Conservation (phyloP, 768 basidiomycete species). For the Tremella yokohamensis region DNA sequence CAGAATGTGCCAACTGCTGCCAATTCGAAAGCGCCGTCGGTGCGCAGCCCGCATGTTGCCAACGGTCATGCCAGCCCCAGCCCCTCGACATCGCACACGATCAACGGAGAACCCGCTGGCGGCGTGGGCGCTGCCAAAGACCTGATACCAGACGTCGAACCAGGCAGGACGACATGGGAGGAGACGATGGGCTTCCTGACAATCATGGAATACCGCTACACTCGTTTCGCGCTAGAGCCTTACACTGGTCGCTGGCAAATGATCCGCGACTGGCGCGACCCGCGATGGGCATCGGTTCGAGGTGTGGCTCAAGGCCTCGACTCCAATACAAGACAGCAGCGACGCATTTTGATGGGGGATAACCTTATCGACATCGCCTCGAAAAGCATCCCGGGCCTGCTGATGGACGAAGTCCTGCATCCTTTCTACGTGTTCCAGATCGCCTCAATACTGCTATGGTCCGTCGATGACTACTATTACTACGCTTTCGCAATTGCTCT, state of each 20-base stretch:
- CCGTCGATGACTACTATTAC: slow-evolving; percentile 90
- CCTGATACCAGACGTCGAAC: slow-evolving; percentile 49
- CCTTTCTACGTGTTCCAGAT: slow-evolving; percentile 99
- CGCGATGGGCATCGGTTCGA: slow-evolving; percentile 62
- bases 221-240: slow-evolving; percentile 81
- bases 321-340: slow-evolving; percentile 60
- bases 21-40: slow-evolving; percentile 26
- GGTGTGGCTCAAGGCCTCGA: slow-evolving; percentile 66
- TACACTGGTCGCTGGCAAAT: slow-evolving; percentile 75
- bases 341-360: slow-evolving; percentile 69
- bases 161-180: slow-evolving; percentile 49
- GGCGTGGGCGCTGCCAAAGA: slow-evolving; percentile 49
- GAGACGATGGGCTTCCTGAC: slow-evolving; percentile 57
- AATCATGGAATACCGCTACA: slow-evolving; percentile 86
- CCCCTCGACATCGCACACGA: slow-evolving; percentile 15
- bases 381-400: slow-evolving; percentile 70
- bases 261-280: slow-evolving; percentile 90
- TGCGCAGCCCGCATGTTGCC: slow-evolving; percentile 8
- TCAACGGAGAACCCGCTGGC: slow-evolving; percentile 26
- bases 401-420: slow-evolving; percentile 92
- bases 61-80: slow-evolving; percentile 17
- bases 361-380: slow-evolving; percentile 88
- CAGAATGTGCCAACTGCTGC: slow-evolving; percentile 27
- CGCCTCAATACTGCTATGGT: slow-evolving; percentile 90
- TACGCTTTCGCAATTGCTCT: slow-evolving; percentile 95